Evolutionary conservation across 192 early-diverging fungal species (phyloP).

Genomic region (Physocladia obscura): DNA sequence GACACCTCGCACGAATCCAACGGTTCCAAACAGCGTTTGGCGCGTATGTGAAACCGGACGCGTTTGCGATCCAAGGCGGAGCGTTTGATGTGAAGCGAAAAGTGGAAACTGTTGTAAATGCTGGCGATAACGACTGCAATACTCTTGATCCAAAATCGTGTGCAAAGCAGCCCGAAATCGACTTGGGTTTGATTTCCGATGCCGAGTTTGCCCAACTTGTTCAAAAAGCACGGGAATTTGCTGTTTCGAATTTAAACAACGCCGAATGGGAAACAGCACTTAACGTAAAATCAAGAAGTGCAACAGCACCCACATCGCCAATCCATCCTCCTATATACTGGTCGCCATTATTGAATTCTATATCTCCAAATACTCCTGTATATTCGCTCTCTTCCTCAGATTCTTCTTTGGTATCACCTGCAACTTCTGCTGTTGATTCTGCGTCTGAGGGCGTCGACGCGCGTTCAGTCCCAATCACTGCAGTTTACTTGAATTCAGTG

Average conservation of each 20-base stretch:
- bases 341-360: background rate
- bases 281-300: background rate
- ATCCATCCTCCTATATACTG: conserved; percentile 24
- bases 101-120: background rate
- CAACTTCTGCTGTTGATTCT: background rate
- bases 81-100: background rate
- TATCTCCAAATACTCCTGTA: background rate
- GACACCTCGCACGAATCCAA: background rate
- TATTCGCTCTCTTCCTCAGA: background rate
- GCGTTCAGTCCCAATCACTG: conserved; percentile 1
- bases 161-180: background rate
- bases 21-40: conserved; percentile 1
- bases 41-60: background rate
- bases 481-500: conserved; percentile 22
- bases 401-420: background rate
- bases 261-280: conserved; percentile 5
- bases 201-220: background rate
- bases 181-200: background rate
- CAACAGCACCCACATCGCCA: background rate
- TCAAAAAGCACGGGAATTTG: background rate
- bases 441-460: background rate
- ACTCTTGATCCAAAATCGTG: background rate
- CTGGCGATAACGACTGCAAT: no score
- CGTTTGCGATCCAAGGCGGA: background rate
- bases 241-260: background rate